phyloP scores from a whole-genome alignment of 192 early-diverging fungal species.

The Coemansia sp. region DNA sequence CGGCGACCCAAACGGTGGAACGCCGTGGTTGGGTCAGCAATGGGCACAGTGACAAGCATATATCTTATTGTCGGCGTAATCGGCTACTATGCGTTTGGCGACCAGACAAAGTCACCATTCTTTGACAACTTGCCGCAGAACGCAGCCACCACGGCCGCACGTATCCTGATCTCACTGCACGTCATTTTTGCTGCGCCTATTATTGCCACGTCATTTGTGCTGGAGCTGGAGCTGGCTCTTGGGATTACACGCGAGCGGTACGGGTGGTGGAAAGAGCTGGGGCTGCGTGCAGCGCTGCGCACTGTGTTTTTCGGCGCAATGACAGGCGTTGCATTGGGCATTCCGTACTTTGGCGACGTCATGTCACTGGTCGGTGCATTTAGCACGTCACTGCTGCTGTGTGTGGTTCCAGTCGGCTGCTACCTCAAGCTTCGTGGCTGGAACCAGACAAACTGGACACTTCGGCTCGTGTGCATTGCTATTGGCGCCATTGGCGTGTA shows the following conservation, averaged over 20 bases:
- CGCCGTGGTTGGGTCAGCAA: constrained; percentile 60
- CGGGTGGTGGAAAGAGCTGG: constrained; percentile 52
- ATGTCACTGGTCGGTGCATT: constrained; percentile 76
- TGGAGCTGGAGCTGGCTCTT: constrained; percentile 65
- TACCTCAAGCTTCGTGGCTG: constrained; percentile 70
- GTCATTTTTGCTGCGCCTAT: constrained; percentile 82
- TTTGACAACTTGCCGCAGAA: constrained; percentile 65
- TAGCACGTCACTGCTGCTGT: constrained; percentile 70
- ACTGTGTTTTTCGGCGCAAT: constrained; percentile 57
- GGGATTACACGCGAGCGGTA: constrained; percentile 58
- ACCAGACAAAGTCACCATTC: constrained; percentile 62
- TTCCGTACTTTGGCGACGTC: constrained; percentile 79
- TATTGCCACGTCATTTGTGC: constrained; percentile 68
- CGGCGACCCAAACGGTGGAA: constrained; percentile 64
- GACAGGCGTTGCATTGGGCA: constrained; percentile 59
- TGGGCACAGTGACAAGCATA: constrained; percentile 63
- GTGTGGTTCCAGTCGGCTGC: constrained; percentile 71
- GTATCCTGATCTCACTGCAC: constrained; percentile 73
- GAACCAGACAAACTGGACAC: constrained; percentile 49
- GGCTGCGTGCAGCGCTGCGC: constrained; percentile 56
- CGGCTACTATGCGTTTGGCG: constrained; percentile 74
- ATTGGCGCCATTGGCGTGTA: constrained; percentile 47
- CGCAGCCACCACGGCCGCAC: constrained; percentile 59
- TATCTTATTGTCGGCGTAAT: constrained; percentile 70
- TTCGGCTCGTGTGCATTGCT: constrained; percentile 61